Evolutionary conservation across 2,329 filamentous ascomycete species (phyloP).

Genomic region (Coleophoma cylindrospora): DNA sequence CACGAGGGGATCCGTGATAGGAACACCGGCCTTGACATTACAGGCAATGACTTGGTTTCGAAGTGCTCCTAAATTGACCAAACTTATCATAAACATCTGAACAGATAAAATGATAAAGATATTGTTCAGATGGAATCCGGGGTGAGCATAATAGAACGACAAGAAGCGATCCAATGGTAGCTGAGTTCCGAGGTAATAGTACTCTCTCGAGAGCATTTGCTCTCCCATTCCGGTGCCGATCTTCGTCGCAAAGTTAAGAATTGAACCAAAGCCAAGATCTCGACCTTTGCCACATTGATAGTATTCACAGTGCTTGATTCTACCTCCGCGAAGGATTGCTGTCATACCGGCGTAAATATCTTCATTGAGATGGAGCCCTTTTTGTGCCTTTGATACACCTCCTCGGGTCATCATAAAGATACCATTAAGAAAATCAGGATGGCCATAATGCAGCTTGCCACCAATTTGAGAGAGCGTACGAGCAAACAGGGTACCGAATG

Average conservation of each 20-base stretch:
- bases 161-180: constrained; percentile 95
- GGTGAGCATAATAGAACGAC: constrained; percentile 98
- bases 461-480: constrained; percentile 95
- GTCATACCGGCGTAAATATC: constrained; percentile 99
- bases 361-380: constrained; percentile 98
- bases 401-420: constrained; percentile 99
- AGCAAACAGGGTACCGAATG: constrained; percentile 98
- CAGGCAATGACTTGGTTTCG: constrained; percentile 85
- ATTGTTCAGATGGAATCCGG: constrained; percentile 99
- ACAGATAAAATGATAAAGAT: constrained; percentile 99
- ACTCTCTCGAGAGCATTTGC: constrained; percentile 96
- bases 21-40: constrained; percentile 78
- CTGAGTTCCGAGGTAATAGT: constrained; percentile 98
- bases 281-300: constrained; percentile 99
- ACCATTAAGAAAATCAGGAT: constrained; percentile 98
- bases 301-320: constrained; percentile 99
- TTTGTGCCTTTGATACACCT: constrained; percentile 98
- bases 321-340: constrained; percentile 86
- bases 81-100: constrained; percentile 93
- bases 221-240: constrained; percentile 99
- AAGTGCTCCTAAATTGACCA: constrained; percentile 86
- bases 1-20: constrained; percentile 83
- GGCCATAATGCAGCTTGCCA: constrained; percentile 97
- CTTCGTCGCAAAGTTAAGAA: constrained; percentile 99
- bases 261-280: constrained; percentile 98